Evolutionary conservation across 1,139 yeast species (phyloP).

Genomic region (Magnusiomyces sp.): DNA sequence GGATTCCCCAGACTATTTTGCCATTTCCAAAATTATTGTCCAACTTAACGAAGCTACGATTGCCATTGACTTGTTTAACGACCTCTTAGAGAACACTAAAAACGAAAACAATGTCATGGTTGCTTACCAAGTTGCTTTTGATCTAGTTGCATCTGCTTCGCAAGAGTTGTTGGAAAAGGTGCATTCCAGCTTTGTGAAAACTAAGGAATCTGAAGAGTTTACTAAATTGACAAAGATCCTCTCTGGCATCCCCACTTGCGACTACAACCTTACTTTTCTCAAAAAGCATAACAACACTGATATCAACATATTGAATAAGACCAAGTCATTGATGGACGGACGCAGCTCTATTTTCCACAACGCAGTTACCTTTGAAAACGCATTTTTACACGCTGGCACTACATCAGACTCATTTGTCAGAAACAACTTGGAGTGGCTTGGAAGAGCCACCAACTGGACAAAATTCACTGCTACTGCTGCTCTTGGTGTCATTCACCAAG

Average conservation of each 20-base stretch:
- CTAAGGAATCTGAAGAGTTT: slow-evolving; percentile 28
- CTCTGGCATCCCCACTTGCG: slow-evolving; percentile 92
- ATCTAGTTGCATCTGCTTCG: slow-evolving; percentile 85
- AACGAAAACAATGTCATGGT: slow-evolving; percentile 39
- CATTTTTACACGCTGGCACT: slow-evolving; percentile 94
- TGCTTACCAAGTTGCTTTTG: slow-evolving; percentile 93
- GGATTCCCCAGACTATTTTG: slow-evolving; percentile 63
- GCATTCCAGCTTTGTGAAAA: slow-evolving; percentile 35
- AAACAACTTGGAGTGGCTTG: slow-evolving; percentile 89
- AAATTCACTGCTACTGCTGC: slow-evolving; percentile 98
- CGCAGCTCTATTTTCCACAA: slow-evolving; percentile 91
- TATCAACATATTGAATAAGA: slow-evolving; percentile 66
- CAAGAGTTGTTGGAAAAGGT: slow-evolving; percentile 76
- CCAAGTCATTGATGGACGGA: slow-evolving; percentile 79
- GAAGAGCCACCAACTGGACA: slow-evolving; percentile 97
- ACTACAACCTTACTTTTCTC: slow-evolving; percentile 80
- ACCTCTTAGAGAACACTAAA: slow-evolving; percentile 38
- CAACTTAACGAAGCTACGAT: slow-evolving; percentile 70
- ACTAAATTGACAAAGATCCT: slow-evolving; percentile 57
- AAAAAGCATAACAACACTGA: slow-evolving; percentile 85
- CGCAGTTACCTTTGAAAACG: slow-evolving; percentile 91
- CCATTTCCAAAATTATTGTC: slow-evolving; percentile 77
- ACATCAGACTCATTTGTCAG: slow-evolving; percentile 91
- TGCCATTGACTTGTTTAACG: slow-evolving; percentile 61
- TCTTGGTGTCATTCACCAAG: slow-evolving; percentile 93